These are phyloP conservation scores for Fusarium sp. DNA, from an alignment of 2,329 filamentous ascomycete species.

Conservation along the genomic window DNA sequence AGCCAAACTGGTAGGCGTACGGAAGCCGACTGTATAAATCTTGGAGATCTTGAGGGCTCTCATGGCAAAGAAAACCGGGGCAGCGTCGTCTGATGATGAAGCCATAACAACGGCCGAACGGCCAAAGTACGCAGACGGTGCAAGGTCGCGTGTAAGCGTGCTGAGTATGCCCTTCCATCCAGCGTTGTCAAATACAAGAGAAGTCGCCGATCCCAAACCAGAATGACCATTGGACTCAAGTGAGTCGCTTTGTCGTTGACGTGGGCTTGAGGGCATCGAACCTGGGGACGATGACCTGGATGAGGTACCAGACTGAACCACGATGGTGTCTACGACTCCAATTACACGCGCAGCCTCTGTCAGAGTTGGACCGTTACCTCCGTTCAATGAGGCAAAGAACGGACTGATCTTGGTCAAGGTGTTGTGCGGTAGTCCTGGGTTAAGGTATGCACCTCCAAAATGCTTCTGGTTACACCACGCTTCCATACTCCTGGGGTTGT, in stretches of 20 bases:
- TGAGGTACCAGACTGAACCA: conserved; percentile 68
- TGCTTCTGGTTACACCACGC: conserved; percentile 79
- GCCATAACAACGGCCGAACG: conserved; percentile 84
- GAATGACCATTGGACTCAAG: conserved; percentile 46
- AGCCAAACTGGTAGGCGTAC: conserved; percentile 73
- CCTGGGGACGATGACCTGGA: conserved; percentile 62
- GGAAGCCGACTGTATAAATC: conserved; percentile 89
- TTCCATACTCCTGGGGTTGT: conserved; percentile 77
- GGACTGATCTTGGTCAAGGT: conserved; percentile 71
- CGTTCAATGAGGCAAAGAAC: conserved; percentile 67
- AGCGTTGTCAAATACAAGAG: conserved; percentile 84
- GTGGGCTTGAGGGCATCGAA: conserved; percentile 66
- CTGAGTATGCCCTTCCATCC: conserved; percentile 89
- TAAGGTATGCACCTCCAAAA: conserved; percentile 87
- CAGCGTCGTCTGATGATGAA: conserved; percentile 80
- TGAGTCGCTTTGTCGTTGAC: conserved; percentile 54
- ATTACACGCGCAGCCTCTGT: conserved; percentile 85
- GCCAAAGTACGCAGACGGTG: conserved; percentile 84
- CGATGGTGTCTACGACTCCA: conserved; percentile 86
- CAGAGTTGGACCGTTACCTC: conserved; percentile 69
- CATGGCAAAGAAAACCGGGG: conserved; percentile 83
- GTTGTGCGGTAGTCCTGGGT: conserved; percentile 76
- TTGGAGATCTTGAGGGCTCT: conserved; percentile 82
- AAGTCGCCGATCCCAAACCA: conserved; percentile 64
- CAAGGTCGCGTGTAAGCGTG: conserved; percentile 84